Evolutionary conservation across 805 yeast genomes (phyloP).

Genomic region (Yarrowia sp.): DNA sequence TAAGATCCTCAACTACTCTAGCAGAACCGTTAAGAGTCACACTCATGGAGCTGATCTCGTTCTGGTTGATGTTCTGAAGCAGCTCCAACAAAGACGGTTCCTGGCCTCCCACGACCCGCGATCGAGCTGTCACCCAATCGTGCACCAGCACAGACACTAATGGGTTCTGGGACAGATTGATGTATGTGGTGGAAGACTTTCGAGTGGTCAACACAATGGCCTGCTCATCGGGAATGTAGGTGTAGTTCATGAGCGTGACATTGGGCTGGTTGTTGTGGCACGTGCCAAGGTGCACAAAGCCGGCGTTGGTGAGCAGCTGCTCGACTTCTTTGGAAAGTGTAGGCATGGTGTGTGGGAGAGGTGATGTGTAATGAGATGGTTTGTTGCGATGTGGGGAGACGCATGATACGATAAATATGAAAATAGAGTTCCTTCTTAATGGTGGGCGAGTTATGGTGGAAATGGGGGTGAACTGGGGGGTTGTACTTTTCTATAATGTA

Average conservation of each 20-base stretch:
- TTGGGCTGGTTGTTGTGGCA: conserved; percentile 77
- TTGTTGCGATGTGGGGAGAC: conserved; percentile 4
- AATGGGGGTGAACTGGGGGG: too few species aligned
- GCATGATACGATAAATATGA: conserved; percentile 17
- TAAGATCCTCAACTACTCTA: conserved; percentile 57
- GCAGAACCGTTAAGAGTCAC: conserved; percentile 83
- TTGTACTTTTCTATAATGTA: too few species aligned
- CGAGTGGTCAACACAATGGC: conserved; percentile 76
- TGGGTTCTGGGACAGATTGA: conserved; percentile 72
- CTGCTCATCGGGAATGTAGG: conserved; percentile 60
- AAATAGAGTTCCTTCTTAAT: neutral
- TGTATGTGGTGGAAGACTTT: conserved; percentile 72
- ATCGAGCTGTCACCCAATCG: conserved; percentile 81
- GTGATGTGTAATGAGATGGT: too few species aligned
- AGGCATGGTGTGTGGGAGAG: conserved; percentile 20
- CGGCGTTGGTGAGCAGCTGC: conserved; percentile 22
- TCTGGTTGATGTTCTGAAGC: conserved; percentile 77
- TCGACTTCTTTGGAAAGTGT: conserved; percentile 17
- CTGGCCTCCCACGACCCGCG: conserved; percentile 49
- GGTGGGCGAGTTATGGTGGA: too few species aligned
- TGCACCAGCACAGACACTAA: conserved; percentile 84
- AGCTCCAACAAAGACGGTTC: conserved; percentile 61
- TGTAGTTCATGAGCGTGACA: conserved; percentile 90
- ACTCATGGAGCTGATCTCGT: conserved; percentile 78
- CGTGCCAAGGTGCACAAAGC: conserved; percentile 80